phyloP scores from a whole-genome alignment of 1,284 basidiomycete genomes.

The Microbotryomycetes sp. region DNA sequence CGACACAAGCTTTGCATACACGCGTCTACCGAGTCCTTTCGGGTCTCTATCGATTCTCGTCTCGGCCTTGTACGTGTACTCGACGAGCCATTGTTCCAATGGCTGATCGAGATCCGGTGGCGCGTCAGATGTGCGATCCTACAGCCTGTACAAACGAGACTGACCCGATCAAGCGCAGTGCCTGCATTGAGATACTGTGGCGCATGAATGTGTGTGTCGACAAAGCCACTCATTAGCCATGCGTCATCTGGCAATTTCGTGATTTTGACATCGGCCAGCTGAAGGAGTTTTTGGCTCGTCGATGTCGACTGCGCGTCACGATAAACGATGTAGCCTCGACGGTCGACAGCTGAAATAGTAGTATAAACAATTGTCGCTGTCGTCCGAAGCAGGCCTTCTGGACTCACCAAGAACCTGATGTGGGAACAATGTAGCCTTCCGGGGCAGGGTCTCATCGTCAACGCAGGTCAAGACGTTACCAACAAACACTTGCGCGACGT shows the following conservation, averaged over 20 bases:
- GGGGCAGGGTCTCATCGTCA: too few species aligned
- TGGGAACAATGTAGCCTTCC: too few species aligned
- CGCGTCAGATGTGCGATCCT: too few species aligned
- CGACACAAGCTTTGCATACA: conserved; percentile 58
- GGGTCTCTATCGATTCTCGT: conserved; percentile 59
- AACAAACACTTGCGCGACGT: not conserved
- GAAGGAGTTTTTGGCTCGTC: not conserved
- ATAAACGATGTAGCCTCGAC: conserved; percentile 52
- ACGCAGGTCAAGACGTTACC: not conserved
- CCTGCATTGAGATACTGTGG: conserved; percentile 80
- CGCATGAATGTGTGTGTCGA: conserved; percentile 53
- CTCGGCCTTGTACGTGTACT: conserved; percentile 58
- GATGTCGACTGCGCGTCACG: conserved; percentile 33
- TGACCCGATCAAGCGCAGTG: conserved; percentile 58
- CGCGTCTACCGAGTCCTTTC: conserved; percentile 50
- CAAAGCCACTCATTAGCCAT: conserved; percentile 66
- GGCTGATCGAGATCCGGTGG: conserved; percentile 47
- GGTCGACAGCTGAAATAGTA: conserved; percentile 47
- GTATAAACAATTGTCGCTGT: too few species aligned
- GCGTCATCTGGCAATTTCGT: conserved; percentile 35
- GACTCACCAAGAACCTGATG: not conserved
- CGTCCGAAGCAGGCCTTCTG: too few species aligned
- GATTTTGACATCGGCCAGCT: not conserved
- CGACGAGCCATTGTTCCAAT: conserved; percentile 61
- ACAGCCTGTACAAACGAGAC: too few species aligned